Conservation (phyloP, 1,139 yeast genomes). For the Protomyces macrosporus region DNA sequence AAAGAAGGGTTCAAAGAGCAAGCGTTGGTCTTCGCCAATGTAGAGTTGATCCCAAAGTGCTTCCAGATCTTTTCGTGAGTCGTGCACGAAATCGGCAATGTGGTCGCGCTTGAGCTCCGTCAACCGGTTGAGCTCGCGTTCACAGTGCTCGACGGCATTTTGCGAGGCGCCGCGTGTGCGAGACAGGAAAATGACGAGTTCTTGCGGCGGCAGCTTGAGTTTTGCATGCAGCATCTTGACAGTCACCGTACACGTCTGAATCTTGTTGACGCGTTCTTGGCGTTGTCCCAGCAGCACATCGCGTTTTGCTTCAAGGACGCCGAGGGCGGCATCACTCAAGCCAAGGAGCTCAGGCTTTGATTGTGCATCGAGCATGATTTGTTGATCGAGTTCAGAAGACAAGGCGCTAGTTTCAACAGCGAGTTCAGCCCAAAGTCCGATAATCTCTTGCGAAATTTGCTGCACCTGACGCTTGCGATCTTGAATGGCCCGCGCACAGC, state of each 20-base stretch:
- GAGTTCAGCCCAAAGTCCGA: conserved; percentile 20
- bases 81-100: conserved; percentile 62
- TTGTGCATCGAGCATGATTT: conserved; percentile 24
- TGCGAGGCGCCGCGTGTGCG: conserved; percentile 37
- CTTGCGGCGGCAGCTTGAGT: conserved; percentile 33
- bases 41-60: conserved; percentile 59
- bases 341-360: conserved; percentile 37
- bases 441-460: conserved; percentile 6
- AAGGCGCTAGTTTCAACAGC: conserved; percentile 5
- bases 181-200: conserved; percentile 35
- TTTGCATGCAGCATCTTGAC: conserved; percentile 37
- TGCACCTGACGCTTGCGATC: conserved; percentile 7
- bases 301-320: conserved; percentile 30
- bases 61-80: conserved; percentile 54
- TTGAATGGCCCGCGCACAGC: conserved; percentile 2
- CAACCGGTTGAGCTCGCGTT: conserved; percentile 55
- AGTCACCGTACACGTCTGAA: conserved; percentile 29
- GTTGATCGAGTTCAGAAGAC: conserved; percentile 5
- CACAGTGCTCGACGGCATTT: conserved; percentile 42
- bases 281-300: conserved; percentile 31
- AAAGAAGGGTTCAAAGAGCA: conserved; percentile 41
- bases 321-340: conserved; percentile 34
- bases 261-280: conserved; percentile 29
- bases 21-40: conserved; percentile 48
- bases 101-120: conserved; percentile 56